Percentiles rank a stretch among this genome's conserved stretches.
Evolutionary conservation across 1,139 yeast species (phyloP).

Genomic region (Pichia inconspicua): DNA sequence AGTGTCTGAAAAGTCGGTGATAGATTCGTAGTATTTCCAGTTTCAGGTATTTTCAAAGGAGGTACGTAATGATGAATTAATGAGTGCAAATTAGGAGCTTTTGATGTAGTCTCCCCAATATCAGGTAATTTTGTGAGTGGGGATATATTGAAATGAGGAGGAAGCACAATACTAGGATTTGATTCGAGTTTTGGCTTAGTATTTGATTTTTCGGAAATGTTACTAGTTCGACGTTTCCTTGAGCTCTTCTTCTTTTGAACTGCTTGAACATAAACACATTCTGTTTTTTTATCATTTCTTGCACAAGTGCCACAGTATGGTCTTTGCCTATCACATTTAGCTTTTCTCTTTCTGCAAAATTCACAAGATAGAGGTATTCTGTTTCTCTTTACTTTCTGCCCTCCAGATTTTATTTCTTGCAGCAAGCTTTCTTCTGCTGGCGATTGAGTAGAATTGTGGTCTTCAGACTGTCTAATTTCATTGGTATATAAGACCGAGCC

Average conservation of each 20-base stretch:
- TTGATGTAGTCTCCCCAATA: background rate
- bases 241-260: background rate
- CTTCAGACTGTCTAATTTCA: no score
- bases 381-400: conserved; percentile 29
- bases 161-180: background rate
- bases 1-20: background rate
- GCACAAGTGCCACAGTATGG: conserved; percentile 68
- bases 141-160: background rate
- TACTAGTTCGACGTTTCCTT: background rate
- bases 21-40: no score
- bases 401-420: background rate
- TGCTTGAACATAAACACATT: conserved; percentile 56
- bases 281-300: conserved; percentile 57
- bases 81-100: background rate
- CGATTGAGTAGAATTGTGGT: no score
- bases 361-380: conserved; percentile 38
- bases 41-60: no score
- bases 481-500: no score
- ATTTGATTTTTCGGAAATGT: background rate
- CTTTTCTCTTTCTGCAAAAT: conserved; percentile 39
- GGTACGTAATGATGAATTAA: no score
- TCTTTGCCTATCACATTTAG: conserved; percentile 50
- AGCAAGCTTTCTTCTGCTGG: no score
- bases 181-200: no score
- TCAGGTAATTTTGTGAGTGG: background rate